Percentiles rank a stretch among this genome's conserved stretches.
These are phyloP conservation scores for Lasiodiplodia sp. DNA, from an alignment of 2,329 filamentous ascomycete genomes.

Conservation along the genomic window DNA sequence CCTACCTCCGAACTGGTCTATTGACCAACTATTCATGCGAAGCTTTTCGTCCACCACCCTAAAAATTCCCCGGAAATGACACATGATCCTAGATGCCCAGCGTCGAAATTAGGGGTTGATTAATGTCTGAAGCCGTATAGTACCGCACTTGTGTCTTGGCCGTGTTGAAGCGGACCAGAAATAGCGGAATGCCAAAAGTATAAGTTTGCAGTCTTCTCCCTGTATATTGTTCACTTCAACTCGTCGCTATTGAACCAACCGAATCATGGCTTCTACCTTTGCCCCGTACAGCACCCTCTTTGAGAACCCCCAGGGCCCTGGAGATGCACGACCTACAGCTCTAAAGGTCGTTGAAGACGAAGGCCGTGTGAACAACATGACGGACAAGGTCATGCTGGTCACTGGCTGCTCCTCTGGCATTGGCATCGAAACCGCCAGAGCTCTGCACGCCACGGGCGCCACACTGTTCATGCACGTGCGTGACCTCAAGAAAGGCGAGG, in stretches of 20 bases:
- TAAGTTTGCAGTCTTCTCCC: background rate
- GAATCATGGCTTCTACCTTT: background rate
- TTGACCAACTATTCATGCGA: background rate
- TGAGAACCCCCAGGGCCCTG: background rate
- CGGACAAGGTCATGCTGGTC: constrained; percentile 39
- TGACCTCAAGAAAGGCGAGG: constrained; percentile 48
- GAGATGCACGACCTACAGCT: constrained; percentile 40
- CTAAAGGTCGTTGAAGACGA: constrained; percentile 51
- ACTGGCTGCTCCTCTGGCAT: constrained; percentile 42
- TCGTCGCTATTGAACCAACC: background rate
- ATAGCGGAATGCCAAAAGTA: background rate
- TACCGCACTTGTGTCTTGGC: background rate
- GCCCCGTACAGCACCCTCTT: background rate
- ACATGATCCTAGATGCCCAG: background rate
- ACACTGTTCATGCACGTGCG: constrained; percentile 54
- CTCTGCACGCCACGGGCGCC: constrained; percentile 55
- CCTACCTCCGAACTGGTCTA: background rate
- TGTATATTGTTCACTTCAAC: background rate
- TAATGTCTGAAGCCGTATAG: background rate
- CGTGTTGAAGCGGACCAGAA: background rate
- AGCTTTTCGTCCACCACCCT: background rate
- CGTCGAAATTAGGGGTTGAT: background rate
- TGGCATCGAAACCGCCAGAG: constrained; percentile 42
- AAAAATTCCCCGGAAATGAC: background rate
- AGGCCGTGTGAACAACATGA: constrained; percentile 42